phyloP scores from a whole-genome alignment of 2,329 filamentous ascomycete species.

The Penicillium nordicum region DNA sequence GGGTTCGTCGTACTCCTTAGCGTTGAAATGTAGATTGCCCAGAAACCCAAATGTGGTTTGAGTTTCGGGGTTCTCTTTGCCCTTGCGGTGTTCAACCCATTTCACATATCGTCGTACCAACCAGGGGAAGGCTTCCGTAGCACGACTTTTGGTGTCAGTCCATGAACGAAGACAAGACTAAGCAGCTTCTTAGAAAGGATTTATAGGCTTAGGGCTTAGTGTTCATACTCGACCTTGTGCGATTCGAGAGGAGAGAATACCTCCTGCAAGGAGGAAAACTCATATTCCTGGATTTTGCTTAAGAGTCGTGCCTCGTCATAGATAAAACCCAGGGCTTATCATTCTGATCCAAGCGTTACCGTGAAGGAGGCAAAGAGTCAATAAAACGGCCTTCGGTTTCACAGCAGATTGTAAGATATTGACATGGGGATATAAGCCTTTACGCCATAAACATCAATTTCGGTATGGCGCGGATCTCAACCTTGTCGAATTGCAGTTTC shows the following conservation, averaged over 20 bases:
- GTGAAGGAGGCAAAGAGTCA: neutral
- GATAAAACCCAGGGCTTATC: neutral
- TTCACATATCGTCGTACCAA: constrained; percentile 24
- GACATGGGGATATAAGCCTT: too few species aligned
- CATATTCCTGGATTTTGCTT: constrained; percentile 17
- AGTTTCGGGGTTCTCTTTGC: constrained; percentile 22
- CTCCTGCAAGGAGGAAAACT: constrained; percentile 32
- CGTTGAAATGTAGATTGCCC: constrained; percentile 23
- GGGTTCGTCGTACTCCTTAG: constrained; percentile 21
- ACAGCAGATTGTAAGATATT: neutral
- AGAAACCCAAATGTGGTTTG: constrained; percentile 23
- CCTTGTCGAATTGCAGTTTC: too few species aligned
- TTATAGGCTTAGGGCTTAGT: too few species aligned
- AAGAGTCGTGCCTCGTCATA: neutral
- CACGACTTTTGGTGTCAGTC: constrained; percentile 19
- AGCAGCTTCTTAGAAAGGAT: neutral
- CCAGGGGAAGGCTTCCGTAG: constrained; percentile 26
- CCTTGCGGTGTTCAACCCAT: constrained; percentile 26
- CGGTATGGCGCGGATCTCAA: too few species aligned
- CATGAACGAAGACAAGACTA: constrained; percentile 34
- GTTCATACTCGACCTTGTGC: constrained; percentile 29
- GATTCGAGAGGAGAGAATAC: constrained; percentile 24
- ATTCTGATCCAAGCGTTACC: neutral
- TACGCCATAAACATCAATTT: too few species aligned
- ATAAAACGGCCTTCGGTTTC: neutral